Evolutionary conservation across 176 grass and related monocot species (phyloP).

Genomic region (Triticum dicoccoides): DNA sequence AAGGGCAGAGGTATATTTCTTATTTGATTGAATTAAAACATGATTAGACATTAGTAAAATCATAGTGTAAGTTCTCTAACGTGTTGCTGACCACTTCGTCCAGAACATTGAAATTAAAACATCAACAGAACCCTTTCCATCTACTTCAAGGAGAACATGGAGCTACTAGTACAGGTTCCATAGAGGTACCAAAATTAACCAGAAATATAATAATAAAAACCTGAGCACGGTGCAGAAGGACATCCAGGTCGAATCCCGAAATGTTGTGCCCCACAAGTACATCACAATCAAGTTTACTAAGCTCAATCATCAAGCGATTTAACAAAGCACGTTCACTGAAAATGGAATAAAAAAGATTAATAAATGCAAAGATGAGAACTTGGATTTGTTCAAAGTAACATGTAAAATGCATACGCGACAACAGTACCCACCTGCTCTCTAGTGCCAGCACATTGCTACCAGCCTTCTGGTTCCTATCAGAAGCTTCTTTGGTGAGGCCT

Average conservation of each 20-base stretch:
- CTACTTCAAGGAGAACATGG: constrained; percentile 24
- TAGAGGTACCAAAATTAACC: not conserved
- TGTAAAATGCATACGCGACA: constrained; percentile 6
- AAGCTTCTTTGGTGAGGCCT: constrained; percentile 66
- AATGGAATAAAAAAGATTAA: constrained; percentile 29
- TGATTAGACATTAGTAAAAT: too few relatives aligned
- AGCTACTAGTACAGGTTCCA: not conserved
- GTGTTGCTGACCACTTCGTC: not conserved
- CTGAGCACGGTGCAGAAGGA: constrained; percentile 95
- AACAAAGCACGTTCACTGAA: constrained; percentile 89
- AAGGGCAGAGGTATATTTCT: not conserved
- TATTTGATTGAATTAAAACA: too few relatives aligned
- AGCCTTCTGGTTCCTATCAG: constrained; percentile 75
- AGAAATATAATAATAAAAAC: constrained; percentile 35
- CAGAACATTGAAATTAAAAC: not conserved
- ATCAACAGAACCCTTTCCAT: constrained; percentile 17
- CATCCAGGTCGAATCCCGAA: constrained; percentile 95
- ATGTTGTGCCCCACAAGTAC: constrained; percentile 99
- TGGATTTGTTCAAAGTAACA: not conserved
- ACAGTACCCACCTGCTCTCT: constrained; percentile 67
- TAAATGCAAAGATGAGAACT: constrained; percentile 16
- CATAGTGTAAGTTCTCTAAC: not conserved
- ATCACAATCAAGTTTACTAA: constrained; percentile 90
- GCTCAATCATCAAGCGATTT: constrained; percentile 95
- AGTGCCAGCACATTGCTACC: constrained; percentile 62